Conservation (phyloP, 768 basidiomycete genomes). For the Hygrocybe coccinea region DNA sequence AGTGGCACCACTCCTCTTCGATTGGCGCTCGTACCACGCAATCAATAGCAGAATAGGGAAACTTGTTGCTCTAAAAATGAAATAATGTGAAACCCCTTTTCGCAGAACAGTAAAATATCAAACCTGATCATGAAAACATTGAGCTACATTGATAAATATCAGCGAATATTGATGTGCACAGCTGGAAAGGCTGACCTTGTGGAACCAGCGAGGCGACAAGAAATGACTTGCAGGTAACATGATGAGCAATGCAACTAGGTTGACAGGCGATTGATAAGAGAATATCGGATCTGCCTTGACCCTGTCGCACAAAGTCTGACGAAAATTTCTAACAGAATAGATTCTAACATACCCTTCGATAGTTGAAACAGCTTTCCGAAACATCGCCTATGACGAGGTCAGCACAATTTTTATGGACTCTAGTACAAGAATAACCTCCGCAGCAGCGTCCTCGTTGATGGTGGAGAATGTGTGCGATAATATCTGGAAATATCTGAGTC, state of each 20-base stretch:
- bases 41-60: slow-evolving; percentile 80
- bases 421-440: slow-evolving; percentile 55
- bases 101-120: background rate
- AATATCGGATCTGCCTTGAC: slow-evolving; percentile 90
- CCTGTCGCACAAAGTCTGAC: slow-evolving; percentile 27
- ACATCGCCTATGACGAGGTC: slow-evolving; percentile 67
- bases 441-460: slow-evolving; percentile 88
- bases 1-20: slow-evolving; percentile 58
- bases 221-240: slow-evolving; percentile 85
- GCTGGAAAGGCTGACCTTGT: slow-evolving; percentile 57
- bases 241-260: slow-evolving; percentile 78
- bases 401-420: background rate
- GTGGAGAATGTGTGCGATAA: slow-evolving; percentile 92
- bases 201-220: slow-evolving; percentile 93
- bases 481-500: slow-evolving; percentile 47
- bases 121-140: slow-evolving; percentile 87
- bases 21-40: slow-evolving; percentile 81
- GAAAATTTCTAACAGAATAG: background rate
- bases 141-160: slow-evolving; percentile 41
- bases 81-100: background rate
- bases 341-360: slow-evolving; percentile 70
- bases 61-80: slow-evolving; percentile 56
- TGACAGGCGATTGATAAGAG: slow-evolving; percentile 92
- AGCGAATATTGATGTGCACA: slow-evolving; percentile 11
- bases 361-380: slow-evolving; percentile 86